Conservation (phyloP, 306 rosid species). For the Cucumis melo region DNA sequence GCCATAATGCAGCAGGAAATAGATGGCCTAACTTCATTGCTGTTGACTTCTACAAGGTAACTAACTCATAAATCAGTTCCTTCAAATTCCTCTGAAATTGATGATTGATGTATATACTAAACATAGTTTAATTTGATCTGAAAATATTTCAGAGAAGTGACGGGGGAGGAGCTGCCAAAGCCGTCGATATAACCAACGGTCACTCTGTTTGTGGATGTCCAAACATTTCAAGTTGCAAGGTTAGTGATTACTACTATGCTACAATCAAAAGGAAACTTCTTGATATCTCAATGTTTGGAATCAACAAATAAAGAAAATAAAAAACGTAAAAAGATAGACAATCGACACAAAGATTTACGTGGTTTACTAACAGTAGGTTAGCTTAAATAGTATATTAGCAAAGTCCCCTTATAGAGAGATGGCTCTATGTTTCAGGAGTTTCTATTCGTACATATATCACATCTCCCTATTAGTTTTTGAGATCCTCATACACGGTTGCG, state of each 20-base stretch:
- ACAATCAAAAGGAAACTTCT: background rate
- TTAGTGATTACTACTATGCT: constrained; percentile 11
- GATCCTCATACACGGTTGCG: no score
- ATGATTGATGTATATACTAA: background rate
- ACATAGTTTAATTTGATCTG: background rate
- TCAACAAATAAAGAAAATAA: no score
- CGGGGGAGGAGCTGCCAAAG: constrained; percentile 62
- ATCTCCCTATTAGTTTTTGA: no score
- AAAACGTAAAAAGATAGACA: no score
- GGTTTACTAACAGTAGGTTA: no score
- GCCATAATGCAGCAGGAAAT: constrained; percentile 42
- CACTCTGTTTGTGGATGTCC: constrained; percentile 54
- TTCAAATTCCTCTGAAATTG: background rate
- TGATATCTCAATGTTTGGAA: background rate
- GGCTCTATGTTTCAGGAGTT: no score
- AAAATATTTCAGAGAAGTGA: constrained; percentile 49
- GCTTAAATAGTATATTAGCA: no score
- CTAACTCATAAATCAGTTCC: background rate
- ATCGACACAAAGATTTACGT: background rate
- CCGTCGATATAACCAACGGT: constrained; percentile 50
- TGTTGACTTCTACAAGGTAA: constrained; percentile 74
- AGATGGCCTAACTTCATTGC: constrained; percentile 83
- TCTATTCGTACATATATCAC: no score
- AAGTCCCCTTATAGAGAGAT: no score
- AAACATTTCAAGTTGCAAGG: constrained; percentile 55